A percentile compares a stretch with the other conserved stretches of the same genome.
These are phyloP conservation scores for Chytriomyces sp. DNA, from an alignment of 192 early-diverging fungal genomes.

Conservation along the genomic window DNA sequence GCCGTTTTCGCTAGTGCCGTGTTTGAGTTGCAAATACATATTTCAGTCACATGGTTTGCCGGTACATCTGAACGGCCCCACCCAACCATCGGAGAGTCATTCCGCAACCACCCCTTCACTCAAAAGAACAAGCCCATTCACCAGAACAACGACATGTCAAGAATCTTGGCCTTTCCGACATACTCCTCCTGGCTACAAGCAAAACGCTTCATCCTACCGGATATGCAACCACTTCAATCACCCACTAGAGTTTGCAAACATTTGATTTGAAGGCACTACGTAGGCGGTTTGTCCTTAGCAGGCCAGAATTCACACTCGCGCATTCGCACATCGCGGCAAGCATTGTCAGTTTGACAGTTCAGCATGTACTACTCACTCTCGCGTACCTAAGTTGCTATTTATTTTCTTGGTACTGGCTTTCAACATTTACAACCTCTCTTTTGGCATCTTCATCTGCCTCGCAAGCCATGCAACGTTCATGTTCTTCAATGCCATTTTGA, in stretches of 20 bases:
- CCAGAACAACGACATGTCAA: too few species aligned
- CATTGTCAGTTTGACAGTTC: neutral
- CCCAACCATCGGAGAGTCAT: too few species aligned
- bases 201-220: constrained; percentile 68
- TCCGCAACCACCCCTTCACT: too few species aligned
- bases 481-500: constrained; percentile 78
- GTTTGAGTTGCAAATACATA: too few species aligned
- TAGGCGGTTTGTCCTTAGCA: constrained; percentile 67
- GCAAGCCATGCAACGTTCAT: constrained; percentile 75
- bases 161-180: neutral
- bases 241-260: constrained; percentile 95
- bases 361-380: neutral
- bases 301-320: constrained; percentile 28
- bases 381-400: constrained; percentile 9
- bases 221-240: constrained; percentile 75
- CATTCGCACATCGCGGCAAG: too few species aligned
- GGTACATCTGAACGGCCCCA: too few species aligned
- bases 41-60: too few species aligned
- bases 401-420: constrained; percentile 57
- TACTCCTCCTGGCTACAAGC: constrained; percentile 70
- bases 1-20: neutral
- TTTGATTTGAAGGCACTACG: constrained; percentile 82
- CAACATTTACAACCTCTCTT: constrained; percentile 69
- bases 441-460: constrained; percentile 75
- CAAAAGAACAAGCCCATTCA: too few species aligned